Conservation (phyloP, 345 rosid species). For the Ceriops tagal region DNA sequence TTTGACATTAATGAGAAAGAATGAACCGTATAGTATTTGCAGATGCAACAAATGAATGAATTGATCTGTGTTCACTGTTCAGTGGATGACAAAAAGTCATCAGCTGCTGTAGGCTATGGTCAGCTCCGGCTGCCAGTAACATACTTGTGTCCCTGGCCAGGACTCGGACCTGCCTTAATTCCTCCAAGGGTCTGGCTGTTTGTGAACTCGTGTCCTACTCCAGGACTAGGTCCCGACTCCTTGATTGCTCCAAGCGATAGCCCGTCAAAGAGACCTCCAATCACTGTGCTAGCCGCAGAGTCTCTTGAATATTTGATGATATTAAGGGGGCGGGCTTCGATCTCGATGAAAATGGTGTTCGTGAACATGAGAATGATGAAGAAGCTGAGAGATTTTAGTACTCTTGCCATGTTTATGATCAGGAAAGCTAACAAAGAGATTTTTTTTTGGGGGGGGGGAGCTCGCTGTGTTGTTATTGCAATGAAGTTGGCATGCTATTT, state of each 20-base stretch:
- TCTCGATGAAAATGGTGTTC: constrained; percentile 22
- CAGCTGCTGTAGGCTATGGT: not conserved
- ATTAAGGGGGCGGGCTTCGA: constrained; percentile 41
- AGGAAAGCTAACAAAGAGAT: not conserved
- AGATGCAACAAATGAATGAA: not conserved
- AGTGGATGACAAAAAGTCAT: not conserved
- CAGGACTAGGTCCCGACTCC: constrained; percentile 43
- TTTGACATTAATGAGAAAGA: no score
- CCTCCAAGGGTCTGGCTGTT: constrained; percentile 21
- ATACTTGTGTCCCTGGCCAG: constrained; percentile 35
- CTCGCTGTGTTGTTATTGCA: not conserved
- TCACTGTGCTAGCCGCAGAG: constrained; percentile 11
- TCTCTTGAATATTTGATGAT: constrained; percentile 14
- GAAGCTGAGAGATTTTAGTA: constrained; percentile 18
- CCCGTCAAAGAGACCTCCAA: constrained; percentile 36
- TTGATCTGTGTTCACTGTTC: not conserved
- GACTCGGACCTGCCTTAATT: constrained; percentile 38
- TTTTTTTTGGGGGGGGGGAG: no score
- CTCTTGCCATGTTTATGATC: constrained; percentile 21
- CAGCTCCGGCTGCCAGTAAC: constrained; percentile 3
- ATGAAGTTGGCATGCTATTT: constrained; percentile 8
- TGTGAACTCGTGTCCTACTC: constrained; percentile 37
- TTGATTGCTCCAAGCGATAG: constrained; percentile 45
- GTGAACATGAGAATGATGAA: constrained; percentile 22
- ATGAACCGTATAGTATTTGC: no score